Evolutionary conservation across 148 eudicot species (phyloP), one percentile per base, ranked within the genome.

Genomic region (Polygonum maritimum): DNA sequence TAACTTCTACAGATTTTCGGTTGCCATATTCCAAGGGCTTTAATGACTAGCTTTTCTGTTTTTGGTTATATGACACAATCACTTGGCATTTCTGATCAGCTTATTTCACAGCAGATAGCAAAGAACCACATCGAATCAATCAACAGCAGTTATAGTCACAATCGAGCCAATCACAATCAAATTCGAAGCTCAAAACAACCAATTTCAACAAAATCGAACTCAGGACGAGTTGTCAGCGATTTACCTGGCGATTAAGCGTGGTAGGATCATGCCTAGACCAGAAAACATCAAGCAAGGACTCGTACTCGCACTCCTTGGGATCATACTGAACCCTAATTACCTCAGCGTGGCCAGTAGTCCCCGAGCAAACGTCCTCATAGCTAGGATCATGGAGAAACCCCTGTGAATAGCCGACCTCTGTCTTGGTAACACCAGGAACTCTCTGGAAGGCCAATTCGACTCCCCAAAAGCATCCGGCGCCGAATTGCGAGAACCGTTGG

Each of bases 391-490:
- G 75, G 14, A 44, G 35, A 44, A 22, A 21, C 54, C 75, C 75
- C 35, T 72, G 54, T 1, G 75, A 21, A 72, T 72, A 72, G 5
- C 75, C 54, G 31, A 72, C 75, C 75, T 72, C 75, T 0, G 52
- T 72, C 35, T 72, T 72, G 75, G 75, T 44, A 48, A 72, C 75
- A 33, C 75, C 51, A 11, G 75, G 75, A 0, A 72, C 75, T 48
- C 75, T 72, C 75, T 72, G 52, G 33, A 72, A 72, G 12, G 75
- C 75, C 54, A 72, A 72, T 72, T 72, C 75, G 35, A 72, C 51
- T 33, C 75, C 75, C 75, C 54, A 45, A 33, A 72, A 44, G 52
- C 52, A 45, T 2, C 51, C 75, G 54, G 52, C 75, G 31, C 52
- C 52, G 54, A 72, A 45, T 3, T 72, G 75, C 16, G 52, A n/a